Conservation (phyloP, 805 yeast genomes). For the Schwanniomyces vanrijiae region DNA sequence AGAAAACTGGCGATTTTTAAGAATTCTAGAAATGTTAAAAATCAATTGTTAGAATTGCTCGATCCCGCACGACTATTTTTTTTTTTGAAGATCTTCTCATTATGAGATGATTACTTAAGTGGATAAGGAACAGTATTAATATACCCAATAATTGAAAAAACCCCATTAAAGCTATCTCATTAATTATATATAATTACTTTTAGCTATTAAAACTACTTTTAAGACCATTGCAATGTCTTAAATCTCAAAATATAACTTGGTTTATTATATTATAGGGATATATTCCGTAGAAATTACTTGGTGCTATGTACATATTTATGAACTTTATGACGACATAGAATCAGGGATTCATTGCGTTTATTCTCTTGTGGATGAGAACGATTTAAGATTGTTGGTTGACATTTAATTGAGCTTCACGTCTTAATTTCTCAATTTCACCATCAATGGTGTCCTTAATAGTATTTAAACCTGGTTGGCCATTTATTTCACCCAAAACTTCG, state of each 20-base stretch:
- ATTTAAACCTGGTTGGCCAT: conserved; percentile 43
- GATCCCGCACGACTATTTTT: background rate
- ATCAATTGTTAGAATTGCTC: background rate
- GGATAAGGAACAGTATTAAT: too few species aligned
- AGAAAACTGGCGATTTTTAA: background rate
- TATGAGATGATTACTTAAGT: background rate
- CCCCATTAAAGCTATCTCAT: too few species aligned
- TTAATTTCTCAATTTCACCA: conserved; percentile 36
- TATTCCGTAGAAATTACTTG: background rate
- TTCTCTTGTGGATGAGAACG: background rate
- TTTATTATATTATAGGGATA: background rate
- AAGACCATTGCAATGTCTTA: too few species aligned
- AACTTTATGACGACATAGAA: background rate
- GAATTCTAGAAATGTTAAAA: background rate
- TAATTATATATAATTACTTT: too few species aligned
- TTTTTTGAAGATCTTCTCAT: background rate
- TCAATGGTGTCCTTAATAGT: conserved; percentile 37
- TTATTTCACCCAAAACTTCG: conserved; percentile 37
- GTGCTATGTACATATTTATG: conserved; percentile 1
- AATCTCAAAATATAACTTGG: too few species aligned
- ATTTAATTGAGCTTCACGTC: conserved; percentile 36
- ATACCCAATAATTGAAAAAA: too few species aligned
- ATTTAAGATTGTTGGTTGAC: conserved; percentile 19
- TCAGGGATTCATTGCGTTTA: background rate
- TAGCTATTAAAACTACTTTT: too few species aligned